phyloP scores from a whole-genome alignment of 495 filamentous ascomycete species.

The Neurospora sp. region DNA sequence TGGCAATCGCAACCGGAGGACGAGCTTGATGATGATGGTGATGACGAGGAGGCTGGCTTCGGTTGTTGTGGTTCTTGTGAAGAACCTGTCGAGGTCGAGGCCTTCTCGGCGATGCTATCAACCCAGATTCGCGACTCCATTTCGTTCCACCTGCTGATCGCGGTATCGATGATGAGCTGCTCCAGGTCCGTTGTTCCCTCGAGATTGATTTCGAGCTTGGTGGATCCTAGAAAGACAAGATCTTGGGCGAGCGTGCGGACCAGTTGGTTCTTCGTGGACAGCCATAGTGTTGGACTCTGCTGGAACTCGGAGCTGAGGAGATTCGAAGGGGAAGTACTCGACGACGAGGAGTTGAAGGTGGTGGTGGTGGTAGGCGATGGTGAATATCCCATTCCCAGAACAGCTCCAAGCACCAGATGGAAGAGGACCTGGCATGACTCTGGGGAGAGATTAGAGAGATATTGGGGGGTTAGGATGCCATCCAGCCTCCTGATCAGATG shows the following conservation, averaged over 20 bases:
- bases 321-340: background rate
- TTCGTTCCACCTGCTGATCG: conserved; percentile 21
- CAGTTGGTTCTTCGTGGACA: conserved; percentile 25
- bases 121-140: conserved; percentile 18
- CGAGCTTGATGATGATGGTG: background rate
- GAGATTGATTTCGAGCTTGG: conserved; percentile 21
- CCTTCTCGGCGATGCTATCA: background rate
- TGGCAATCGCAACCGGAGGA: background rate
- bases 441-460: conserved; percentile 6
- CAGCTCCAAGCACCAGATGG: conserved; percentile 20
- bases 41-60: background rate
- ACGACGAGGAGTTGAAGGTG: background rate
- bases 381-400: conserved; percentile 17
- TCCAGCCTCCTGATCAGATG: conserved; percentile 19
- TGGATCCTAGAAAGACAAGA: conserved; percentile 21
- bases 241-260: conserved; percentile 29
- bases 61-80: background rate
- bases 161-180: conserved; percentile 21
- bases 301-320: conserved; percentile 7
- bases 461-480: conserved; percentile 20
- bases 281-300: conserved; percentile 23
- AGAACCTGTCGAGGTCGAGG: background rate
- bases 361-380: background rate
- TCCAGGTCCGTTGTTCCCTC: conserved; percentile 16
- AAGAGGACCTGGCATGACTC: conserved; percentile 21